Percentiles rank a stretch among this genome's conserved stretches.
phyloP scores from a whole-genome alignment of 1,284 basidiomycete species.

The Austroboletus niveus region DNA sequence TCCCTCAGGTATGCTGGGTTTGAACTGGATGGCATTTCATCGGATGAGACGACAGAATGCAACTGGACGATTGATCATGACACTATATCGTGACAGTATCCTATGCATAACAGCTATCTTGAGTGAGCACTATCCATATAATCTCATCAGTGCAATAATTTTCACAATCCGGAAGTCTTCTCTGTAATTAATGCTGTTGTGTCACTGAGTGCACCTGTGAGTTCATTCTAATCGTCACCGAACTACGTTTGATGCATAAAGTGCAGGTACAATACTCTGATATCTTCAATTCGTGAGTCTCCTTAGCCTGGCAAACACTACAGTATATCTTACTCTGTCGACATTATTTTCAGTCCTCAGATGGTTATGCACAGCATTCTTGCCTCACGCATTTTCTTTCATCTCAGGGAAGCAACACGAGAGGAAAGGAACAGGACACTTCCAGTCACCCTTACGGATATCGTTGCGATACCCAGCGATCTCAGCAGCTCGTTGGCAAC shows the following conservation, averaged over 20 bases:
- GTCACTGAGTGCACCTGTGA: slow-evolving; percentile 9
- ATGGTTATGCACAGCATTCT: slow-evolving; percentile 24
- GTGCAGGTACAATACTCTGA: slow-evolving; percentile 14
- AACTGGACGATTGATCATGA: slow-evolving; percentile 11
- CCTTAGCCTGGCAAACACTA: not conserved
- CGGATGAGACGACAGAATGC: slow-evolving; percentile 13
- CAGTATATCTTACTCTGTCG: not conserved
- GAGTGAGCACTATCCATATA: slow-evolving; percentile 1
- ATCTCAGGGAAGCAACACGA: slow-evolving; percentile 22
- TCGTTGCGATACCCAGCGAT: slow-evolving; percentile 3
- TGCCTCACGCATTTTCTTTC: slow-evolving; percentile 29
- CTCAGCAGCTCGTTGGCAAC: not conserved
- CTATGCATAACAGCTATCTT: slow-evolving; percentile 20
- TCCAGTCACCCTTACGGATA: slow-evolving; percentile 11
- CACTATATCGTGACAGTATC: slow-evolving; percentile 24
- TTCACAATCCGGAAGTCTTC: slow-evolving; percentile 14
- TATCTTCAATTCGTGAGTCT: slow-evolving; percentile 19
- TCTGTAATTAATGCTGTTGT: slow-evolving; percentile 18
- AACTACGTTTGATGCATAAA: not conserved
- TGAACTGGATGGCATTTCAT: slow-evolving; percentile 21
- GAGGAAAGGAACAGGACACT: not conserved
- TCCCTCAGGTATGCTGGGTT: slow-evolving; percentile 14
- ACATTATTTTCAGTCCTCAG: slow-evolving; percentile 16
- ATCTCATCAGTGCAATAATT: not conserved
- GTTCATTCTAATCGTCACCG: not conserved